Percentiles rank a stretch among this genome's conserved stretches.
Conservation (phyloP, 768 basidiomycete genomes). For the Kwoniella pini region DNA sequence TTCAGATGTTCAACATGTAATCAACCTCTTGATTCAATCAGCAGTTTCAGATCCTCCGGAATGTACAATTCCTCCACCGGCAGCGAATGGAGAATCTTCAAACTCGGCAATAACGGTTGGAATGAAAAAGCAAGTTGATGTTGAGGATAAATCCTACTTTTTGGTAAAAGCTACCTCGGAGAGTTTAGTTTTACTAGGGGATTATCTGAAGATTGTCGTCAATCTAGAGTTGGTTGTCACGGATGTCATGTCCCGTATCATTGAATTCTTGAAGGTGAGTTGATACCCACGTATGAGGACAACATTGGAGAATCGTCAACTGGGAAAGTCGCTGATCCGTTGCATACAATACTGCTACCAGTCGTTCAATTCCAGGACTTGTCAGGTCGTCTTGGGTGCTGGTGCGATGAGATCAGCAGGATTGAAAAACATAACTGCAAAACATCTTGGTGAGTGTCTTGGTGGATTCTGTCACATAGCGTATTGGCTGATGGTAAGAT, state of each 20-base stretch:
- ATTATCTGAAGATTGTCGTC: constrained; percentile 84
- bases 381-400: constrained; percentile 96
- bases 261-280: constrained; percentile 82
- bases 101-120: constrained; percentile 50
- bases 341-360: constrained; percentile 22
- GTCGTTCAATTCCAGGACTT: constrained; percentile 95
- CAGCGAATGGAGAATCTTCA: constrained; percentile 33
- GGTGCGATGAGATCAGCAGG: constrained; percentile 99
- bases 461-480: neutral
- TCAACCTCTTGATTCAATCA: constrained; percentile 72
- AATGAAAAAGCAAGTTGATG: constrained; percentile 48
- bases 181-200: constrained; percentile 68
- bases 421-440: constrained; percentile 96
- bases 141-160: constrained; percentile 84
- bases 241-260: constrained; percentile 89
- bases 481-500: neutral
- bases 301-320: neutral
- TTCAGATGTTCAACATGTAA: constrained; percentile 66
- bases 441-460: constrained; percentile 74
- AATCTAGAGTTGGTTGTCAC: constrained; percentile 87
- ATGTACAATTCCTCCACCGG: constrained; percentile 58
- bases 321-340: too few species aligned
- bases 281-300: neutral
- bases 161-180: constrained; percentile 81
- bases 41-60: constrained; percentile 80